Conservation (phyloP, 495 filamentous ascomycete species). For the Cercophora samala region DNA sequence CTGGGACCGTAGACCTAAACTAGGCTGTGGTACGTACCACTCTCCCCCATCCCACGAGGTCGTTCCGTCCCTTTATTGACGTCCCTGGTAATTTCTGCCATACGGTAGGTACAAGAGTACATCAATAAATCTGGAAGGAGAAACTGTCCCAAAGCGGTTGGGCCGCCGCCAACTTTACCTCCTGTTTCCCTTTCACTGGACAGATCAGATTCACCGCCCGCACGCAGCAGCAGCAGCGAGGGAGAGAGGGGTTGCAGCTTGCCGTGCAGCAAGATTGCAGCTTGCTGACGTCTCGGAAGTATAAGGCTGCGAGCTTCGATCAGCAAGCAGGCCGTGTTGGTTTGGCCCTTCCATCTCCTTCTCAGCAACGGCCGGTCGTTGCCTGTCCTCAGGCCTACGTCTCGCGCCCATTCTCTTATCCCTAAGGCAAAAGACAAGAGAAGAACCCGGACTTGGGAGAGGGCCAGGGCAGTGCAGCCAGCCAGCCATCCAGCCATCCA, state of each 20-base stretch:
- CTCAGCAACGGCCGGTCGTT: slow-evolving; percentile 14
- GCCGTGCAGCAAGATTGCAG: background rate
- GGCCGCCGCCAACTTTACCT: background rate
- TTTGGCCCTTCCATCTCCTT: background rate
- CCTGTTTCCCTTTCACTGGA: background rate
- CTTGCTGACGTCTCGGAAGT: slow-evolving; percentile 17
- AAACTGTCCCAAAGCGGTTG: slow-evolving; percentile 12
- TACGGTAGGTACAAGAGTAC: background rate
- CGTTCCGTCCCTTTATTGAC: background rate
- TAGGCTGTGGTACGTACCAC: background rate
- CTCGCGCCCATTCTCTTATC: background rate
- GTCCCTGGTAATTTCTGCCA: background rate
- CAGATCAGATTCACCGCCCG: background rate
- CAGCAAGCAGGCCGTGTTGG: background rate
- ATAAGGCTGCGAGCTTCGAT: slow-evolving; percentile 1
- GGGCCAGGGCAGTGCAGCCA: background rate
- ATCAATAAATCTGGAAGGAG: background rate
- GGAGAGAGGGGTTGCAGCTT: background rate
- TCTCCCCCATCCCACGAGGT: background rate
- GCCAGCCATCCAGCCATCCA: too few species aligned
- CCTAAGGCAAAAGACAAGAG: background rate
- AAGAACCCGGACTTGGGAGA: background rate
- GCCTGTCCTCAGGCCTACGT: slow-evolving; percentile 17
- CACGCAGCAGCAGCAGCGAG: too few species aligned
- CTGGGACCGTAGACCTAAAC: too few species aligned